A percentile compares a stretch with the other conserved stretches of the same genome.
Evolutionary conservation across 495 filamentous ascomycete species (phyloP).

Genomic region (Podospora anserina): DNA sequence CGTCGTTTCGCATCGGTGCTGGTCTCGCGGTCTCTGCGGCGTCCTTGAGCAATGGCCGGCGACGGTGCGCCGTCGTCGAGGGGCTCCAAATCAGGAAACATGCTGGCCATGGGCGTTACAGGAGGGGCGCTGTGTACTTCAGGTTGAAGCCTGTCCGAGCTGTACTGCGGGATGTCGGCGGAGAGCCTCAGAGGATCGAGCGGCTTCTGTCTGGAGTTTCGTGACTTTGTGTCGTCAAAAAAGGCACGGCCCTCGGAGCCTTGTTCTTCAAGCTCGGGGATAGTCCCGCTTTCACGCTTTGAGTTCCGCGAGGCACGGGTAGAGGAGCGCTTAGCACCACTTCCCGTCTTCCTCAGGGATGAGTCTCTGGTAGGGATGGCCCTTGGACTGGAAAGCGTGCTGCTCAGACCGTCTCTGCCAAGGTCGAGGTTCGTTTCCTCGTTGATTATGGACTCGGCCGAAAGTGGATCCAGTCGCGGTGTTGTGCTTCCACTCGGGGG

Average conservation of each 20-base stretch:
- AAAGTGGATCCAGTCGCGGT: slow-evolving; percentile 43
- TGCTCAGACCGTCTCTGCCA: slow-evolving; percentile 10
- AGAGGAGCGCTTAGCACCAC: slow-evolving; percentile 40
- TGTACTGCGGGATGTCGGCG: slow-evolving; percentile 22
- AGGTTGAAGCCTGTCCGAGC: slow-evolving; percentile 19
- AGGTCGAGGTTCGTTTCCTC: slow-evolving; percentile 44
- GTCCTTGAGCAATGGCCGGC: slow-evolving; percentile 59
- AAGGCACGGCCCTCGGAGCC: slow-evolving; percentile 16
- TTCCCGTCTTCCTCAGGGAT: slow-evolving; percentile 57
- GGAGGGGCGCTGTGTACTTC: slow-evolving; percentile 24
- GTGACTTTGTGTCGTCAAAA: slow-evolving; percentile 22
- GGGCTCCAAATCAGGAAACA: slow-evolving; percentile 27
- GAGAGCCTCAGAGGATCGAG: slow-evolving; percentile 33
- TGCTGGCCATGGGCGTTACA: slow-evolving; percentile 24
- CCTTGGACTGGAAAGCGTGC: slow-evolving; percentile 29
- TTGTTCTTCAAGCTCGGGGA: slow-evolving; percentile 38
- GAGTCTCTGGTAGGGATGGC: slow-evolving; percentile 66
- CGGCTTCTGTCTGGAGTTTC: slow-evolving; percentile 21
- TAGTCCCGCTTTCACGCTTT: slow-evolving; percentile 42
- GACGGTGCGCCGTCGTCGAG: slow-evolving; percentile 66
- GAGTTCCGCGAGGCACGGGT: slow-evolving; percentile 38
- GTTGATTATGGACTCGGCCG: slow-evolving; percentile 51
- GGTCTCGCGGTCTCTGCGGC: slow-evolving; percentile 44
- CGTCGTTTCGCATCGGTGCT: slow-evolving; percentile 39
- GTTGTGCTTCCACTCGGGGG: slow-evolving; percentile 27